Conservation (phyloP, 1,284 basidiomycete species). For the Ganoderma multipileum region DNA sequence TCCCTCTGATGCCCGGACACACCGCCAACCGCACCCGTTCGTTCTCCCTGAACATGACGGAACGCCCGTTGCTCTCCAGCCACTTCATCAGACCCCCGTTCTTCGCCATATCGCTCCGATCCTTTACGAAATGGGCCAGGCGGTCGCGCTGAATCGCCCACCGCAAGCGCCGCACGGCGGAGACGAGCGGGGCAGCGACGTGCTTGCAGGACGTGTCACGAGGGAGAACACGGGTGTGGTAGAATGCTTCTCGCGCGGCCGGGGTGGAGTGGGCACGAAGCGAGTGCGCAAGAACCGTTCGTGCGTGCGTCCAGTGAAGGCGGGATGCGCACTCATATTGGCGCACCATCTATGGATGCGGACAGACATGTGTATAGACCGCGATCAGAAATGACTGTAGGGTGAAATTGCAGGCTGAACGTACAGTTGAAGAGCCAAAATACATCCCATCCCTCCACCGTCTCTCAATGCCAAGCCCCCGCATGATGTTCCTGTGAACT, state of each 20-base stretch:
- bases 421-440: conserved; percentile 64
- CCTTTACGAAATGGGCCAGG: conserved; percentile 58
- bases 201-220: conserved; percentile 53
- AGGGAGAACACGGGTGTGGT: conserved; percentile 56
- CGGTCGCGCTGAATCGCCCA: conserved; percentile 65
- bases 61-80: conserved; percentile 57
- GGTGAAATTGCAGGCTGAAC: conserved; percentile 33
- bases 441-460: conserved; percentile 69
- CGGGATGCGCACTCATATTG: conserved; percentile 63
- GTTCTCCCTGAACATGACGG: conserved; percentile 55
- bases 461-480: conserved; percentile 68
- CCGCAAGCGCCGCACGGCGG: conserved; percentile 60
- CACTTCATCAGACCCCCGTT: conserved; percentile 52
- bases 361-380: background rate
- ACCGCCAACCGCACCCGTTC: conserved; percentile 71
- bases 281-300: conserved; percentile 53
- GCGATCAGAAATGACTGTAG: background rate
- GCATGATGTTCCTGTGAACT: conserved; percentile 70
- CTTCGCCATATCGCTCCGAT: conserved; percentile 38
- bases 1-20: conserved; percentile 66
- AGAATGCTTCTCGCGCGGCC: conserved; percentile 44
- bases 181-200: conserved; percentile 60
- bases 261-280: conserved; percentile 49
- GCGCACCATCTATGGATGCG: conserved; percentile 52
- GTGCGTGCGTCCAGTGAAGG: conserved; percentile 56